phyloP scores from a whole-genome alignment of 306 rosid genomes.

The Oxytropis ochrocephala region DNA sequence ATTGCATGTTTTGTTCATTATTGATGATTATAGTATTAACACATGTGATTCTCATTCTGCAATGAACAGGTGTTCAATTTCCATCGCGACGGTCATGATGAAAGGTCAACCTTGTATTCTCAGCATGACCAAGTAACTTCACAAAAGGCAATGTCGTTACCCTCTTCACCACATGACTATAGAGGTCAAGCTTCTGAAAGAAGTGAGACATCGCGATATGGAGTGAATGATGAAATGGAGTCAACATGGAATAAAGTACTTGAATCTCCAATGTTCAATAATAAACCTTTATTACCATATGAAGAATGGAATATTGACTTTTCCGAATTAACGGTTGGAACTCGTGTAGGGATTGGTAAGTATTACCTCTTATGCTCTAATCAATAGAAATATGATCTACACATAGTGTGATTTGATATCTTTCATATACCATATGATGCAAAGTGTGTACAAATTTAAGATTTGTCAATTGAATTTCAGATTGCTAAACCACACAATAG shows the following conservation, averaged over 20 bases:
- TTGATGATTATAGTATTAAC: not conserved
- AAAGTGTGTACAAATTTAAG: not conserved
- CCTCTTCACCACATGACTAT: slow-evolving; percentile 89
- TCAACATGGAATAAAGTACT: slow-evolving; percentile 82
- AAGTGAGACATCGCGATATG: slow-evolving; percentile 46
- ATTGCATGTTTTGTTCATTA: not conserved
- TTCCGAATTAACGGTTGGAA: slow-evolving; percentile 87
- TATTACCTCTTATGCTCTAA: not conserved
- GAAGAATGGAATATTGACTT: slow-evolving; percentile 90
- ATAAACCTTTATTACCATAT: slow-evolving; percentile 75
- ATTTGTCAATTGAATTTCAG: not conserved
- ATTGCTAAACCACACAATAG: not conserved
- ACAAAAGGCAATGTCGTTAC: slow-evolving; percentile 87
- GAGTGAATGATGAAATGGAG: slow-evolving; percentile 52
- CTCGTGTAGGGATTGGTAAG: slow-evolving; percentile 95
- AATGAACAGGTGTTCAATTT: slow-evolving; percentile 31
- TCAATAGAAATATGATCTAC: not conserved
- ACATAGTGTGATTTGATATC: not conserved
- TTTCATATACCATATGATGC: not conserved
- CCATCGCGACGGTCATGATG: slow-evolving; percentile 34
- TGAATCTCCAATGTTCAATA: slow-evolving; percentile 62
- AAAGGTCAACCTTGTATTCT: slow-evolving; percentile 33
- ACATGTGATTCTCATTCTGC: slow-evolving; percentile 15
- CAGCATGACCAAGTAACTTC: slow-evolving; percentile 45
- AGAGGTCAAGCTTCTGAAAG: slow-evolving; percentile 57